Evolutionary conservation across 139 green algal species (phyloP).

Genomic region (Chlorella sp.): DNA sequence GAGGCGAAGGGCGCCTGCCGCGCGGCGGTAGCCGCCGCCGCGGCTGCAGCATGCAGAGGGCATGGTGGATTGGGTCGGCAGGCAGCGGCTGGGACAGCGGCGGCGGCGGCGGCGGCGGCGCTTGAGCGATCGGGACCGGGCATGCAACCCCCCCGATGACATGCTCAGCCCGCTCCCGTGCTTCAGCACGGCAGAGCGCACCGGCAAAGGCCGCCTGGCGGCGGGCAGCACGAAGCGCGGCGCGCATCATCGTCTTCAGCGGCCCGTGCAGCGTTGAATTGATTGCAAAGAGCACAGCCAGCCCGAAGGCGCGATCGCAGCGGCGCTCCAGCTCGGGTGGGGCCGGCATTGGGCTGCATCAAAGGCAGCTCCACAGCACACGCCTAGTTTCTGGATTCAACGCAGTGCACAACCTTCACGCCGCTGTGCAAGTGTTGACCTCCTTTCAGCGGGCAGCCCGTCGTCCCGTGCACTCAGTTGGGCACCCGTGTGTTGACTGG

Average conservation of each 20-base stretch:
- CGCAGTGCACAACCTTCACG: no score
- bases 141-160: no score
- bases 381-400: no score
- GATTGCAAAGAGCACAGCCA: neutral
- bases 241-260: neutral
- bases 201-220: neutral
- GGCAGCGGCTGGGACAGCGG: neutral
- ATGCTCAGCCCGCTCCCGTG: no score
- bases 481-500: no score
- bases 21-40: conserved; percentile 5
- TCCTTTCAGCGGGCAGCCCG: no score
- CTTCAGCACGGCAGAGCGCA: neutral
- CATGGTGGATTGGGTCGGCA: neutral
- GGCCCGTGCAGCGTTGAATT: no score
- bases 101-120: neutral
- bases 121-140: neutral
- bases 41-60: neutral
- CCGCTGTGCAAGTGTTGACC: no score
- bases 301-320: neutral
- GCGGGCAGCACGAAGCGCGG: neutral
- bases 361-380: no score
- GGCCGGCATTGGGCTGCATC: no score
- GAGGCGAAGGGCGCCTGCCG: conserved; percentile 11
- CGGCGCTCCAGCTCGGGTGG: no score
- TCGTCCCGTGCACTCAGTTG: no score